Conservation (phyloP, 2,329 filamentous ascomycete genomes). For the Coleophoma crateriformis region DNA sequence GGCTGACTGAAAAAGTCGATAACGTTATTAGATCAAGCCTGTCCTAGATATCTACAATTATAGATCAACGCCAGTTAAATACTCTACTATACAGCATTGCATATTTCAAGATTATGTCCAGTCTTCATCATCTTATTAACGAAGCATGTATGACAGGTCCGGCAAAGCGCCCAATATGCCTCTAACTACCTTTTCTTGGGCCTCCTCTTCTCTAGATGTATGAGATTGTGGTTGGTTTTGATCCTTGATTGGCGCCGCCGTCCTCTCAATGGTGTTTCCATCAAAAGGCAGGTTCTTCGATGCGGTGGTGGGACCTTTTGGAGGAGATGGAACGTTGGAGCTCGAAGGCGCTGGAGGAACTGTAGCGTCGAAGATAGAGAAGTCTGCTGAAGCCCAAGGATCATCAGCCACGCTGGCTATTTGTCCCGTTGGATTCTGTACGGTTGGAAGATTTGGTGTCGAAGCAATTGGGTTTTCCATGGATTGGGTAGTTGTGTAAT, state of each 20-base stretch:
- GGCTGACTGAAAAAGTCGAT: too few relatives aligned
- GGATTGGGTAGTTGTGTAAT: background rate
- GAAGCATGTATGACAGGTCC: conserved; percentile 29
- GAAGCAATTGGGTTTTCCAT: background rate
- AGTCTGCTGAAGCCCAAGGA: conserved; percentile 28
- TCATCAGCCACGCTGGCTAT: conserved; percentile 9
- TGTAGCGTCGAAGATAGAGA: conserved; percentile 28
- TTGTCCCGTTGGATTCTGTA: background rate
- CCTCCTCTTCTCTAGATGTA: conserved; percentile 20
- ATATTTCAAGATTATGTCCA: too few relatives aligned
- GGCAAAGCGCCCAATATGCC: conserved; percentile 26
- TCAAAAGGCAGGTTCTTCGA: too few relatives aligned
- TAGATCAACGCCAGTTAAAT: too few relatives aligned
- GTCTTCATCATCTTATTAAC: background rate
- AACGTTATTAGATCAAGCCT: too few relatives aligned
- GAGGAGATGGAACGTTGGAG: background rate
- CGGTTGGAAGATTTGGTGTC: background rate
- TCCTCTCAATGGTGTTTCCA: too few relatives aligned
- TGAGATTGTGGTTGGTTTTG: background rate
- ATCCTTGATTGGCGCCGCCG: too few relatives aligned
- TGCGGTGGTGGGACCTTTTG: too few relatives aligned
- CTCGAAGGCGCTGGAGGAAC: conserved; percentile 3
- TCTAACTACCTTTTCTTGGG: conserved; percentile 25
- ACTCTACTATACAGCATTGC: too few relatives aligned
- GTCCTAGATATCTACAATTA: too few relatives aligned